Evolutionary conservation across 352 stramenopile species (phyloP), one percentile per base, ranked within the genome.

Genomic region (Phytophthora idaei): DNA sequence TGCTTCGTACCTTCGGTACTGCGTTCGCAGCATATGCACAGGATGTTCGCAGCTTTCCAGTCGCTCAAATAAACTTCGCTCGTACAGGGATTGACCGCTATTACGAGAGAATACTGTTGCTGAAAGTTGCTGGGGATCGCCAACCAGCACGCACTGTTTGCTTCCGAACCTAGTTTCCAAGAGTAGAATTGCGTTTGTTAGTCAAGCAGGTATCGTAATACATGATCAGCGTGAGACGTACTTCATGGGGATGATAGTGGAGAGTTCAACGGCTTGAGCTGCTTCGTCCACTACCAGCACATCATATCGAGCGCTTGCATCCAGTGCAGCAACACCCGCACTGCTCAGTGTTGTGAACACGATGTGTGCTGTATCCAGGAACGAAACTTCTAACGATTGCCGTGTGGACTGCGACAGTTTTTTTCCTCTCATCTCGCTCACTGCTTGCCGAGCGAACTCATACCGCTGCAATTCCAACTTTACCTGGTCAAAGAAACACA

Each of bases 331-430:
- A 59, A 94, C 84, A 49, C 91, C 93, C 8, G 89, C 90, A 53
- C 88, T 96, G 64, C 90, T 97, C 10, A 98, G 74, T 2, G 93
- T 98, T 11, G 90, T 98, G 47, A 98, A 98, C 2, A 98, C 87
- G 44, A 98, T 93, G 44, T 98, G 90, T 8, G 92, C 92, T 37
- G 87, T 95, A 67, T 98, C 92, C 21, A 97, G 67, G 52, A 96
- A 93, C 3, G 87, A 95, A 25, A 92, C 86, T 62, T 96, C 88
- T 5, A 96, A 71, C 2, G 81, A 91, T 55, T 96, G 86, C 1
- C 88, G 85, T 17, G 86, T 89, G 29, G 79, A 76, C 46, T 90
- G 81, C 11, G 65, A 85, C 1, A 83, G 73, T 58, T 89, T 92
- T 58, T 89, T 92, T 7, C 85, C 84, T 28, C 74, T 54, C 46